Evolutionary conservation across 1,139 yeast species (phyloP).

Genomic region (Diutina neorugosa): DNA sequence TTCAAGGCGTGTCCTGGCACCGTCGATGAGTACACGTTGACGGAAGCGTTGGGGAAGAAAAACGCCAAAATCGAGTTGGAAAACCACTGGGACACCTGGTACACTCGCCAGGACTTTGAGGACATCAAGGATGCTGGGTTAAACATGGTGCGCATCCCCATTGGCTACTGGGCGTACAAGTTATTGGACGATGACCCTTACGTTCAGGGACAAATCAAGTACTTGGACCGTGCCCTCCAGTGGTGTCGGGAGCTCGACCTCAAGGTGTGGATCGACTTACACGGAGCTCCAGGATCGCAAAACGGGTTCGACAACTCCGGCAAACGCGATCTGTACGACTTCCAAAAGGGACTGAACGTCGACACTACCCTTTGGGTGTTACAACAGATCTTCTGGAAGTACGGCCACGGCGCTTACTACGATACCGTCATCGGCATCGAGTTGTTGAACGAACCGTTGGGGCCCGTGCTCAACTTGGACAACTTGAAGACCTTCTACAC

Average conservation of each 20-base stretch:
- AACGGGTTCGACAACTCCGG: slow-evolving; percentile 97
- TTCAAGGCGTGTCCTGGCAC: slow-evolving; percentile 49
- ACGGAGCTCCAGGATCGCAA: slow-evolving; percentile 96
- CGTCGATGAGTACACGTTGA: slow-evolving; percentile 74
- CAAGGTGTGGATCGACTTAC: slow-evolving; percentile 85
- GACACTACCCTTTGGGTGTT: slow-evolving; percentile 42
- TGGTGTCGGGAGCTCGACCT: slow-evolving; percentile 60
- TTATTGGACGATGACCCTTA: slow-evolving; percentile 63
- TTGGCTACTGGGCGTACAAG: slow-evolving; percentile 93
- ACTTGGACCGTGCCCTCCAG: slow-evolving; percentile 60
- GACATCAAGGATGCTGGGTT: slow-evolving; percentile 56
- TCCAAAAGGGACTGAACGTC: slow-evolving; percentile 40
- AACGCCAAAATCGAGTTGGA: slow-evolving; percentile 40
- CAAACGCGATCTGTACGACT: slow-evolving; percentile 47
- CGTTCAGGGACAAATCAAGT: slow-evolving; percentile 70
- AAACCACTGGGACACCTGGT: slow-evolving; percentile 73
- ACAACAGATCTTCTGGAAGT: slow-evolving; percentile 36
- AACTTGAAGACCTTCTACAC: slow-evolving; percentile 41
- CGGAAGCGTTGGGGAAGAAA: slow-evolving; percentile 49
- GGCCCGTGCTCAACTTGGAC: slow-evolving; percentile 46
- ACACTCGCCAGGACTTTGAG: slow-evolving; percentile 59
- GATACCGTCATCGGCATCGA: slow-evolving; percentile 80
- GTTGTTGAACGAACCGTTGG: slow-evolving; percentile 83
- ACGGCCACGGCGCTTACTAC: slow-evolving; percentile 49
- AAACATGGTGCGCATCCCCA: slow-evolving; percentile 80